Evolutionary conservation across 2,329 filamentous ascomycete species (phyloP).

Genomic region (Venturia asperata): DNA sequence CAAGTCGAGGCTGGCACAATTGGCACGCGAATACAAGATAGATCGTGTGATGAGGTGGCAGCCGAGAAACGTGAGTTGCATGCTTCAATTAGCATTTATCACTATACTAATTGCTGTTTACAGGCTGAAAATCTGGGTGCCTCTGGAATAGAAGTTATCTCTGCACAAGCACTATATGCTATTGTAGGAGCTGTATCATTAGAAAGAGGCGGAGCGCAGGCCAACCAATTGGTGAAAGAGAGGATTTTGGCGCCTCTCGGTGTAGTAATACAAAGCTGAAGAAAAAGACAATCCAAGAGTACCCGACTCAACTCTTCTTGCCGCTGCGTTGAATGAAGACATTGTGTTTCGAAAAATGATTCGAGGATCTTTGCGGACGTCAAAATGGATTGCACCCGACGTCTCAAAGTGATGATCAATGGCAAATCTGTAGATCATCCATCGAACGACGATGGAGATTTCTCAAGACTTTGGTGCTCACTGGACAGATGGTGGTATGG

Average conservation of each 20-base stretch:
- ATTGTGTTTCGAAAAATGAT: too few species aligned
- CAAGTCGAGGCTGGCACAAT: slow-evolving; percentile 56
- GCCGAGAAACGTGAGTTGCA: slow-evolving; percentile 62
- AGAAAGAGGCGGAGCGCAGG: slow-evolving; percentile 73
- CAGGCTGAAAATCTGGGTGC: slow-evolving; percentile 59
- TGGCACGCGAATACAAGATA: slow-evolving; percentile 67
- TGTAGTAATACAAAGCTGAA: slow-evolving; percentile 6
- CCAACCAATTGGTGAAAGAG: slow-evolving; percentile 67
- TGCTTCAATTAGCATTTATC: slow-evolving; percentile 17
- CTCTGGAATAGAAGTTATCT: slow-evolving; percentile 68
- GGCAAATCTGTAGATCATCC: too few species aligned
- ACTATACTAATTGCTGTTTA: slow-evolving; percentile 19
- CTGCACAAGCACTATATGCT: slow-evolving; percentile 72
- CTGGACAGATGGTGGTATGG: too few species aligned
- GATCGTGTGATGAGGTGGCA: slow-evolving; percentile 78
- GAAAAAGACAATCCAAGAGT: neutral
- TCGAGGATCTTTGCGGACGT: too few species aligned
- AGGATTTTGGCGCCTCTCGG: slow-evolving; percentile 54
- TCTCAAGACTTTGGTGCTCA: too few species aligned
- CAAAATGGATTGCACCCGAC: too few species aligned
- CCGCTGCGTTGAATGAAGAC: too few species aligned
- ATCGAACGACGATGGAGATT: too few species aligned
- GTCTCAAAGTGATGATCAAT: too few species aligned
- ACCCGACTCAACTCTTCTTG: neutral
- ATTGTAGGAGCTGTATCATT: slow-evolving; percentile 85